Conservation (phyloP, 495 filamentous ascomycete genomes). For the Aspergillus sclerotioniger region DNA sequence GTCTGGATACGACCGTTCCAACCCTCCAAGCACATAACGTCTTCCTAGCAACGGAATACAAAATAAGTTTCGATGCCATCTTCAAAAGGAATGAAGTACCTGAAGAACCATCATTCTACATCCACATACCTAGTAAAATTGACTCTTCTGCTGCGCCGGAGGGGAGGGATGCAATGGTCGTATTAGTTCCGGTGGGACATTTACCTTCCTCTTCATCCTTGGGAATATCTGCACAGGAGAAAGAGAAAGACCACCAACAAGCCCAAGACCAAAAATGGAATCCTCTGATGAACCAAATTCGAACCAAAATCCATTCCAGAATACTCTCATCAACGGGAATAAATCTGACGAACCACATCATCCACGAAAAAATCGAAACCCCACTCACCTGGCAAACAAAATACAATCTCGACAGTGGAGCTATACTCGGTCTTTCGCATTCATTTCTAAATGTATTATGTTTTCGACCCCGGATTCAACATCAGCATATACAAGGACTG, state of each 20-base stretch:
- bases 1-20: conserved; percentile 52
- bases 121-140: conserved; percentile 66
- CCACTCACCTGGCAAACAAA: conserved; percentile 57
- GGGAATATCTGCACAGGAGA: too few species aligned
- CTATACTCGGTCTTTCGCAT: conserved; percentile 66
- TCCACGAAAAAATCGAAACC: conserved; percentile 61
- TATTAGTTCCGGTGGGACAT: conserved; percentile 64
- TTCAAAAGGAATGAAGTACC: conserved; percentile 65
- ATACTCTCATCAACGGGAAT: conserved; percentile 58
- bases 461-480: conserved; percentile 60
- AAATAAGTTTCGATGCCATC: conserved; percentile 66
- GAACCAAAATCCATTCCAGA: conserved; percentile 52
- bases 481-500: conserved; percentile 42
- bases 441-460: conserved; percentile 68
- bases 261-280: too few species aligned
- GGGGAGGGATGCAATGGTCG: conserved; percentile 59
- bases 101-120: conserved; percentile 65
- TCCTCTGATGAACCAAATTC: too few species aligned
- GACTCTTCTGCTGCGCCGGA: conserved; percentile 63
- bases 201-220: conserved; percentile 26
- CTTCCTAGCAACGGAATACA: conserved; percentile 68
- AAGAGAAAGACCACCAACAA: too few species aligned
- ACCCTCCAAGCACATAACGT: conserved; percentile 68
- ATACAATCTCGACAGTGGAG: conserved; percentile 70
- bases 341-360: conserved; percentile 41